A percentile compares a stretch with the other conserved stretches of the same genome.
These are phyloP conservation scores for Gliomastix tumulicola DNA, from an alignment of 2,329 filamentous ascomycete genomes.

Conservation along the genomic window DNA sequence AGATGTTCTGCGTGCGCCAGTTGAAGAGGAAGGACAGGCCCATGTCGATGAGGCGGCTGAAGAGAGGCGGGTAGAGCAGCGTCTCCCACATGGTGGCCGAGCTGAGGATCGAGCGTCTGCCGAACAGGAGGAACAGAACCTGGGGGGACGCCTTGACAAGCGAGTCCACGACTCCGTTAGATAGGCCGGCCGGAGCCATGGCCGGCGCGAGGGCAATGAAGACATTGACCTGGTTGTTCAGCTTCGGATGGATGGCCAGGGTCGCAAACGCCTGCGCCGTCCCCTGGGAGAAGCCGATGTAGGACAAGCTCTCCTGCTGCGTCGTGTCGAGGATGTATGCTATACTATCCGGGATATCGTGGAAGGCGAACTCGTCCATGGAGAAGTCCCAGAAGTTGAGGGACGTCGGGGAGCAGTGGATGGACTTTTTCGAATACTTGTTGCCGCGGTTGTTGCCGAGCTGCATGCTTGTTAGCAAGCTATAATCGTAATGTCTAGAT, in stretches of 20 bases:
- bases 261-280: slow-evolving; percentile 95
- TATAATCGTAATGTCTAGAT: too few species aligned
- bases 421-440: slow-evolving; percentile 97
- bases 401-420: slow-evolving; percentile 66
- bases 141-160: slow-evolving; percentile 91
- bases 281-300: slow-evolving; percentile 95
- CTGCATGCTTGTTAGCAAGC: slow-evolving; percentile 28
- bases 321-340: slow-evolving; percentile 84
- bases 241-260: slow-evolving; percentile 80
- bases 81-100: slow-evolving; percentile 97
- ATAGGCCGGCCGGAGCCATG: slow-evolving; percentile 89
- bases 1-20: slow-evolving; percentile 83
- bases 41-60: slow-evolving; percentile 79
- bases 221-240: slow-evolving; percentile 90
- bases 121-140: slow-evolving; percentile 87
- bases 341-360: slow-evolving; percentile 95
- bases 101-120: slow-evolving; percentile 81
- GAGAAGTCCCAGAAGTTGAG: slow-evolving; percentile 93
- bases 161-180: slow-evolving; percentile 85
- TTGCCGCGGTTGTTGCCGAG: slow-evolving; percentile 97
- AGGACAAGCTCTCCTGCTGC: slow-evolving; percentile 75
- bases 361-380: slow-evolving; percentile 96
- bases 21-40: slow-evolving; percentile 79
- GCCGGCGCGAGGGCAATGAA: slow-evolving; percentile 94
- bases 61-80: slow-evolving; percentile 89